A percentile compares a stretch with the other conserved stretches of the same genome.
These are phyloP conservation scores for Saccharomycopsis crataegensis DNA, from an alignment of 1,139 yeast genomes.

Conservation along the genomic window DNA sequence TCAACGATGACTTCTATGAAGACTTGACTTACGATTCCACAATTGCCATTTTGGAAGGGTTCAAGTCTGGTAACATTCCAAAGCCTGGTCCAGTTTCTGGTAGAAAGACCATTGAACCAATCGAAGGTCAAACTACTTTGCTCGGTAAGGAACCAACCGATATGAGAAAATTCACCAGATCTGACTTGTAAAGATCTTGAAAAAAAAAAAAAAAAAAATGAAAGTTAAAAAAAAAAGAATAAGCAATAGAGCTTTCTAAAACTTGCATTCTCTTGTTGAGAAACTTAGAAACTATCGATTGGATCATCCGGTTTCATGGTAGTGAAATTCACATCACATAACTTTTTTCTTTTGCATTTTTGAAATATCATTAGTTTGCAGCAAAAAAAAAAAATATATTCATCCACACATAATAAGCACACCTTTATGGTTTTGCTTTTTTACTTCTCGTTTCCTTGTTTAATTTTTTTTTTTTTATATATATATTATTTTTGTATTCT, in stretches of 20 bases:
- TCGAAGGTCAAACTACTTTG: slow-evolving; percentile 61
- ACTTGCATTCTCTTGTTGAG: not conserved
- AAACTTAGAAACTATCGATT: not conserved
- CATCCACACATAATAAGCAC: too few species aligned
- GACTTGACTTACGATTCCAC: slow-evolving; percentile 71
- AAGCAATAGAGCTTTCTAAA: not conserved
- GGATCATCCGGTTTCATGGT: too few species aligned
- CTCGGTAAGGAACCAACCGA: slow-evolving; percentile 57
- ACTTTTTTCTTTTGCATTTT: too few species aligned
- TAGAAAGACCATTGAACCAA: slow-evolving; percentile 72
- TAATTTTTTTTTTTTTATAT: too few species aligned
- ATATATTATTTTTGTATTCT: too few species aligned
- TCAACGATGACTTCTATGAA: slow-evolving; percentile 79
- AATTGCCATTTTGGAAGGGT: slow-evolving; percentile 51
- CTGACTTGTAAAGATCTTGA: slow-evolving; percentile 33
- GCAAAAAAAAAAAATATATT: too few species aligned
- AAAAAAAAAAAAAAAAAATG: not conserved
- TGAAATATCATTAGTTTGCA: too few species aligned
- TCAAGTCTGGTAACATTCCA: slow-evolving; percentile 56
- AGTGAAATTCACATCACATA: too few species aligned
- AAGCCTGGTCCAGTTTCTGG: slow-evolving; percentile 64
- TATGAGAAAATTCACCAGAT: slow-evolving; percentile 53
- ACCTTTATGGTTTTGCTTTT: too few species aligned
- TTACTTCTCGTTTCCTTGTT: too few species aligned
- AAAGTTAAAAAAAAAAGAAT: not conserved